Conservation (phyloP, 306 rosid genomes). For the Citrullus amarus region DNA sequence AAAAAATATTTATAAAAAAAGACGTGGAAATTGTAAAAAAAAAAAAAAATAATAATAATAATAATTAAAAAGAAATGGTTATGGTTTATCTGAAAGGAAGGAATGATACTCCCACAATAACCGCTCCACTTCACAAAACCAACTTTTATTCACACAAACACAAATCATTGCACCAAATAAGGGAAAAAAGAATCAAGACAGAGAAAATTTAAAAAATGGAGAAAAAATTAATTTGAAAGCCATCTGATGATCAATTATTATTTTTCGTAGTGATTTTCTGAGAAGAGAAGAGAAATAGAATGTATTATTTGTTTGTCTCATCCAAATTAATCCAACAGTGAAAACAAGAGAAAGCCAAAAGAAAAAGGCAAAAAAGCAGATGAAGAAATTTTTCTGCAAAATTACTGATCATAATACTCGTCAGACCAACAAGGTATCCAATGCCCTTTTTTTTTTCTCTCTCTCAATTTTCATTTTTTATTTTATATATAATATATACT, state of each 20-base stretch:
- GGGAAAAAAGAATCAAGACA: background rate
- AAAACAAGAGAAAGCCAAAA: background rate
- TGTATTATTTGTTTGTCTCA: background rate
- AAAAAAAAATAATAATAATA: too few relatives aligned
- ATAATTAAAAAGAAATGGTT: background rate
- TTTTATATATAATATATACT: background rate
- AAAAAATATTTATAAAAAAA: too few relatives aligned
- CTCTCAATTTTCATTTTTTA: background rate
- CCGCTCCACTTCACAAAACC: constrained; percentile 17
- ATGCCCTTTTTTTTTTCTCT: background rate
- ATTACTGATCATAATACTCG: background rate
- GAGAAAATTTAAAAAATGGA: background rate
- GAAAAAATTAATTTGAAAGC: background rate
- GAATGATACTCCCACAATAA: constrained; percentile 13
- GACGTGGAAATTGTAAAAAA: too few relatives aligned
- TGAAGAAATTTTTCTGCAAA: background rate
- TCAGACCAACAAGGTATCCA: background rate
- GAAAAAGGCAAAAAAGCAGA: background rate
- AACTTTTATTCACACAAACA: constrained; percentile 7
- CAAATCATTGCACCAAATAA: background rate
- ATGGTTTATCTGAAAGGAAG: background rate
- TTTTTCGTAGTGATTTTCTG: background rate
- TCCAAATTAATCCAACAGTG: constrained; percentile 1
- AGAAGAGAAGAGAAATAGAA: background rate
- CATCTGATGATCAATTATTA: background rate